Evolutionary conservation across 169 alveolate species (phyloP), one percentile per base, ranked within the genome.

Genomic region (Plasmodium ovale): DNA sequence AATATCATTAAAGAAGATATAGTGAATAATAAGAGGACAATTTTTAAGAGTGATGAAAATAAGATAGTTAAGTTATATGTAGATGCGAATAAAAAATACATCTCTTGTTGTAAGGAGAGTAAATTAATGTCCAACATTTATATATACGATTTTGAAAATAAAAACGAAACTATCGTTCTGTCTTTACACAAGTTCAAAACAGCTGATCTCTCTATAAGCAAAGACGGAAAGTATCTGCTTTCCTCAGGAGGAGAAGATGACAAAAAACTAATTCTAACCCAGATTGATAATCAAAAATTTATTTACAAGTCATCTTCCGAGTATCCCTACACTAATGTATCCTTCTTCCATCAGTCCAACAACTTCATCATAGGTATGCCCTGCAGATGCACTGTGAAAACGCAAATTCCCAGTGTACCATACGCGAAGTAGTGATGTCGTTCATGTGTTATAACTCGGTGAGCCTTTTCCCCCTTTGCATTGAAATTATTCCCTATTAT

Each of bases 211-310:
- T 82, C 90, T 1, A 82, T 82, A 67, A 82, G 90, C n/a, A 65
- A 33, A 12, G 90, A 82, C 65, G 90, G 90, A 5, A 82, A 82
- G 42, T 82, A 82, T 29, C 33, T 82, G 23, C 51, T 82, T 42
- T 82, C 90, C n/a, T 82, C 90, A 3, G 90, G 90, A 33, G 90
- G 84, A 25, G 84, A 82, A 33, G 90, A 82, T 53, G 90, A 82
- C 31, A 82, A 82, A 53, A 25, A 39, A 19, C 51, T 82, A 69
- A 51, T 82, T 29, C 65, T 82, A 69, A 82, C 90, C 2, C 64
- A 82, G 53, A 82, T 82, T 19, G 71, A 49, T 35, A 82, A 82
- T 16, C 90, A 82, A 39, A 65, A 82, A 51, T 82, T 82, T 82
- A 82, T 82, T 27, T 82, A 82, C 59, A 82, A 82, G 25, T 65